Conservation (phyloP, 2,329 filamentous ascomycete genomes). For the Paecilomyces niveus region DNA sequence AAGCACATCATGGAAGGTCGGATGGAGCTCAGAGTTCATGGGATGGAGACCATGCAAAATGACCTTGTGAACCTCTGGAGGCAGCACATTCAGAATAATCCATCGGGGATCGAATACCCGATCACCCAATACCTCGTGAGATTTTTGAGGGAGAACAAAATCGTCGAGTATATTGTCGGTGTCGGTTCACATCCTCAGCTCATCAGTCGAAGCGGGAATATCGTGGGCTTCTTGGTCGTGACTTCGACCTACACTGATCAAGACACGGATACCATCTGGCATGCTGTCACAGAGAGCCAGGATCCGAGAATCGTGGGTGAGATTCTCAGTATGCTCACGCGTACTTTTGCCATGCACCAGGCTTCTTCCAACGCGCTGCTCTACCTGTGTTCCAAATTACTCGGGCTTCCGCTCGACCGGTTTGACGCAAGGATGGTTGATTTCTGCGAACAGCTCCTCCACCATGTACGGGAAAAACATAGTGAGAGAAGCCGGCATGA, state of each 20-base stretch:
- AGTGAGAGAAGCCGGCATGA: constrained; percentile 20
- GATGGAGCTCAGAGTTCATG: constrained; percentile 82
- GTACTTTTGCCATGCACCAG: constrained; percentile 41
- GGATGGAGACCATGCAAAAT: constrained; percentile 64
- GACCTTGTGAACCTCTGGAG: constrained; percentile 64
- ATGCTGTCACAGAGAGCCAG: constrained; percentile 70
- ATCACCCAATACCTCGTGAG: constrained; percentile 62
- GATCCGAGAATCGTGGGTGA: constrained; percentile 81
- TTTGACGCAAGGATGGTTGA: constrained; percentile 58
- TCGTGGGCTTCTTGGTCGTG: constrained; percentile 79
- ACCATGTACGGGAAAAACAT: constrained; percentile 41
- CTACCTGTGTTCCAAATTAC: constrained; percentile 65
- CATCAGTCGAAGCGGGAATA: constrained; percentile 71
- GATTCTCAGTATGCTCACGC: constrained; percentile 59
- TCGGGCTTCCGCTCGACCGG: constrained; percentile 54
- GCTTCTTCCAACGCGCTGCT: constrained; percentile 42
- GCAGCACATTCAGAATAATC: constrained; percentile 42
- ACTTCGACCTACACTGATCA: constrained; percentile 63
- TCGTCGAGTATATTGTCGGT: constrained; percentile 82
- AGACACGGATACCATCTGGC: constrained; percentile 78
- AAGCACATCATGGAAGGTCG: constrained; percentile 74
- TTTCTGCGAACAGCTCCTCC: constrained; percentile 54
- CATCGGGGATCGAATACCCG: constrained; percentile 39
- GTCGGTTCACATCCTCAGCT: constrained; percentile 89
- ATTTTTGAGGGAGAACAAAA: constrained; percentile 60